phyloP scores from a whole-genome alignment of 495 filamentous ascomycete species.

The Tuber aestivum region DNA sequence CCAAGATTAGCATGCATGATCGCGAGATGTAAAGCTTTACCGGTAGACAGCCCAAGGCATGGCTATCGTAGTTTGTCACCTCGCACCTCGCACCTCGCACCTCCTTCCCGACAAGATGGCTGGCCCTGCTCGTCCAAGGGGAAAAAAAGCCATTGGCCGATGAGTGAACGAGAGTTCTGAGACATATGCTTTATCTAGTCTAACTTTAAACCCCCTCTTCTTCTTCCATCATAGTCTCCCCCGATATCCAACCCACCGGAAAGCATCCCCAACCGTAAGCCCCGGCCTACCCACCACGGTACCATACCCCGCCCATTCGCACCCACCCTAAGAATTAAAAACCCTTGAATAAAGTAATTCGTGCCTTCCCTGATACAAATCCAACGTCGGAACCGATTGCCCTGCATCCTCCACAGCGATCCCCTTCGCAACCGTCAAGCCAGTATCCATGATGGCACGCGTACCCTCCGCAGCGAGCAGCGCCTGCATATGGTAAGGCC shows the following conservation, averaged over 20 bases:
- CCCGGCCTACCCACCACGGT: neutral
- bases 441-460: constrained; percentile 56
- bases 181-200: neutral
- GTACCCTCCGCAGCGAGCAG: constrained; percentile 64
- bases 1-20: neutral
- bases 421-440: constrained; percentile 56
- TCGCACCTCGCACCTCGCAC: neutral
- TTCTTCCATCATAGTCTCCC: no score
- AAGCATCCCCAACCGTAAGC: neutral
- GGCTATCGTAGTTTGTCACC: neutral
- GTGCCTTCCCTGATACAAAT: constrained; percentile 91
- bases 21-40: neutral
- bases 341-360: constrained; percentile 94
- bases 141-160: neutral
- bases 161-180: neutral
- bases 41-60: neutral
- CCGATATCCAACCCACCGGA: neutral
- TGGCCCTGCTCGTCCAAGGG: neutral
- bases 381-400: constrained; percentile 79
- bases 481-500: constrained; percentile 86
- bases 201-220: neutral
- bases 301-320: neutral
- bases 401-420: constrained; percentile 66
- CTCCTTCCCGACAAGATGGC: neutral
- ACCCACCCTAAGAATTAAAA: constrained; percentile 57